Evolutionary conservation across 225 moss, liverwort and hornwort species (phyloP).

Genomic region (Neckera pumila): DNA sequence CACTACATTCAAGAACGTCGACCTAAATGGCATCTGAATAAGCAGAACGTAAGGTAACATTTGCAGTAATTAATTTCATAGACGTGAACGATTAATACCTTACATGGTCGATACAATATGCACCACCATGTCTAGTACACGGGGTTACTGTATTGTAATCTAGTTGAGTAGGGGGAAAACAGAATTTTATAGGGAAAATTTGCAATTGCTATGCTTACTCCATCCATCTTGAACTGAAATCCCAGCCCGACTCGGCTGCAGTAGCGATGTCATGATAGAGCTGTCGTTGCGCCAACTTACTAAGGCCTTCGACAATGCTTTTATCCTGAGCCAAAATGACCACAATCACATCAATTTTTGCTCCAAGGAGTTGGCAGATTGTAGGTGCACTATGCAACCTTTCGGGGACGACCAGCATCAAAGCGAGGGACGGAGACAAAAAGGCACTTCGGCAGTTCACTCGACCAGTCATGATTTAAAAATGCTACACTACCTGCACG

Average conservation of each 20-base stretch:
- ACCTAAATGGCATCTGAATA: not conserved
- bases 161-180: not conserved
- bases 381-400: not conserved
- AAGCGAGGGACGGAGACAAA: not conserved
- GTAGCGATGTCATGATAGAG: slow-evolving; percentile 71
- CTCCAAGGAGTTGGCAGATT: not conserved
- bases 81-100: not conserved
- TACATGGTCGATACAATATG: not conserved
- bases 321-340: slow-evolving; percentile 21
- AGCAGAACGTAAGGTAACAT: not conserved
- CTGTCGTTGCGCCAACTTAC: slow-evolving; percentile 22
- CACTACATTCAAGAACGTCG: not conserved
- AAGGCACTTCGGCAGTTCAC: not conserved
- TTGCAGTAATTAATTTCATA: not conserved
- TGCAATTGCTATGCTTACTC: slow-evolving; percentile 15
- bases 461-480: not conserved
- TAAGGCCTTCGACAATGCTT: slow-evolving; percentile 18
- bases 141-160: not conserved
- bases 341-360: not conserved
- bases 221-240: slow-evolving; percentile 91
- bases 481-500: not conserved
- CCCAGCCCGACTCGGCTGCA: slow-evolving; percentile 78
- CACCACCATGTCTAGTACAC: not conserved
- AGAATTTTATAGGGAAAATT: not conserved
- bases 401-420: not conserved